These are phyloP conservation scores for Lanmaoa rubissima DNA, from an alignment of 768 basidiomycete species.

Conservation along the genomic window DNA sequence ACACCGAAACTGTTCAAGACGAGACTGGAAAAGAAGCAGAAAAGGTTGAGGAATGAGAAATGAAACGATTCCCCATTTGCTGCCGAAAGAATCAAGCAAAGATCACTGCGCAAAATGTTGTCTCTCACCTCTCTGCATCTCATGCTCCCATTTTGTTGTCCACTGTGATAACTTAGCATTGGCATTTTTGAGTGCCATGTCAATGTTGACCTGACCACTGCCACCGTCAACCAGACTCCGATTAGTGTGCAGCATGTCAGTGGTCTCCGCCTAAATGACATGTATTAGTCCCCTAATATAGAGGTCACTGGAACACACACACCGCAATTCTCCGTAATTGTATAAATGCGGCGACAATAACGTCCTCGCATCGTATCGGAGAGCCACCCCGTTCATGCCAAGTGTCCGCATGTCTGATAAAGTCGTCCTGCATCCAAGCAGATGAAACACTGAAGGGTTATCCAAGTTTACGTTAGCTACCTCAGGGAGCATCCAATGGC, in stretches of 20 bases:
- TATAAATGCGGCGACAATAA: conserved; percentile 74
- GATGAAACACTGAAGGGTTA: conserved; percentile 11
- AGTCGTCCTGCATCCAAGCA: conserved; percentile 49
- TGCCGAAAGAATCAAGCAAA: conserved; percentile 26
- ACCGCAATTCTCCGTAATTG: conserved; percentile 79
- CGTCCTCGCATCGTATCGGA: conserved; percentile 70
- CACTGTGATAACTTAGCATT: conserved; percentile 72
- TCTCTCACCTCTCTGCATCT: conserved; percentile 65
- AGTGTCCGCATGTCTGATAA: conserved; percentile 61
- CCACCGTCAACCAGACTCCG: conserved; percentile 42
- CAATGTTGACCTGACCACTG: conserved; percentile 68
- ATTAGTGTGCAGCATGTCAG: conserved; percentile 64
- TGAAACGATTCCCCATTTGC: conserved; percentile 77
- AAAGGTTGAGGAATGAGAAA: conserved; percentile 69
- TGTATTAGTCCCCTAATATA: background rate
- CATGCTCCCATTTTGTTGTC: conserved; percentile 67
- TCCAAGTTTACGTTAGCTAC: conserved; percentile 23
- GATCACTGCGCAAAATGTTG: background rate
- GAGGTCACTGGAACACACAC: conserved; percentile 28
- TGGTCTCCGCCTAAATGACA: conserved; percentile 63
- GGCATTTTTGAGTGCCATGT: conserved; percentile 66
- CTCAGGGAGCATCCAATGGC: conserved; percentile 87
- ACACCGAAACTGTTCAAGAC: conserved; percentile 86
- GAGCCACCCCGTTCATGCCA: conserved; percentile 68
- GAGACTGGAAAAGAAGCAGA: conserved; percentile 73